phyloP scores from a whole-genome alignment of 2,329 filamentous ascomycete species.

The Shiraia sp. region DNA sequence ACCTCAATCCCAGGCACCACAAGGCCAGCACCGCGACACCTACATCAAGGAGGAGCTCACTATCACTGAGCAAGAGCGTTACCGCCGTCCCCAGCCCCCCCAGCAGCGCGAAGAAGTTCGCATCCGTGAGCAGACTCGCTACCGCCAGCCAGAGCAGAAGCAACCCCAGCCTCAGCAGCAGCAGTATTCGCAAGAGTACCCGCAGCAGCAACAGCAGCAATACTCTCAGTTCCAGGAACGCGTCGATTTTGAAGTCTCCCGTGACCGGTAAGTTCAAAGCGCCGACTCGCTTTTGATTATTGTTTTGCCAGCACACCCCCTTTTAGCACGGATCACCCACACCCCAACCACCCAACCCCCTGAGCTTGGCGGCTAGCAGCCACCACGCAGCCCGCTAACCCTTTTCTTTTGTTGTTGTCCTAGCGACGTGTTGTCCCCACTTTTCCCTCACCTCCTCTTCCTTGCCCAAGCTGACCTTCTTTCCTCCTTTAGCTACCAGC shows the following conservation, averaged over 20 bases:
- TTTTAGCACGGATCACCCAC: conserved; percentile 33
- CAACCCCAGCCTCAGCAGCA: conserved; percentile 4
- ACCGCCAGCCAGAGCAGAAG: conserved; percentile 22
- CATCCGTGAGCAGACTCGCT: conserved; percentile 40
- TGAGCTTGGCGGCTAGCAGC: conserved; percentile 41
- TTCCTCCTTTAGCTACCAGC: conserved; percentile 57
- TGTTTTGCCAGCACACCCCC: conserved; percentile 31
- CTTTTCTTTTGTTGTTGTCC: conserved; percentile 45
- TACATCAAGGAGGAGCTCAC: conserved; percentile 69
- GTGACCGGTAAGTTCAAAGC: conserved; percentile 33
- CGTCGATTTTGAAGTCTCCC: conserved; percentile 30
- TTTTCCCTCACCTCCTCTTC: conserved; percentile 45
- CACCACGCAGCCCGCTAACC: conserved; percentile 36
- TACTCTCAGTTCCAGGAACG: conserved; percentile 20
- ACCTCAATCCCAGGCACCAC: background rate
- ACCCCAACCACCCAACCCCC: conserved; percentile 32
- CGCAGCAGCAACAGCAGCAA: background rate
- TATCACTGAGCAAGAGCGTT: no score
- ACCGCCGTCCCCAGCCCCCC: no score
- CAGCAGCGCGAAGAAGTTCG: conserved; percentile 33
- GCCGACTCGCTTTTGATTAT: conserved; percentile 13
- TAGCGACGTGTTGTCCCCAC: conserved; percentile 44
- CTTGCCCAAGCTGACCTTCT: conserved; percentile 44
- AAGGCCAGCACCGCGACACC: conserved; percentile 53
- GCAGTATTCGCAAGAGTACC: conserved; percentile 10